A percentile compares a stretch with the other conserved stretches of the same genome.
Evolutionary conservation across 2,329 filamentous ascomycete species (phyloP).

Genomic region (Alternaria longipes): DNA sequence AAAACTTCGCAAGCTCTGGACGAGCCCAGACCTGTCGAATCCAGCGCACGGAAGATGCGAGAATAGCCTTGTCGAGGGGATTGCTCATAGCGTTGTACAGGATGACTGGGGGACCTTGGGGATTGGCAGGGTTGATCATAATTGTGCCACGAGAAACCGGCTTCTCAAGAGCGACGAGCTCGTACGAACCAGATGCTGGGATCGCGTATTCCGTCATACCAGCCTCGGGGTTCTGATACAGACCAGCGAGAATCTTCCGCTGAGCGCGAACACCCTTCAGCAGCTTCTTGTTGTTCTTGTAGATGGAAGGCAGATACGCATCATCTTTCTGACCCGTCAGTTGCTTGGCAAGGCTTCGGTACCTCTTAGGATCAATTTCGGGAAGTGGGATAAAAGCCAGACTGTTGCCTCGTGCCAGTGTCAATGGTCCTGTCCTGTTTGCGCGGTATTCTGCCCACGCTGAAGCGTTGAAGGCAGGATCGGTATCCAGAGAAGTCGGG

Average conservation of each 20-base stretch:
- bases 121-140: conserved; percentile 36
- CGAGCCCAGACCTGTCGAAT: conserved; percentile 47
- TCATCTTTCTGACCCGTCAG: conserved; percentile 21
- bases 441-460: conserved; percentile 38
- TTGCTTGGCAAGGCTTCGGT: conserved; percentile 25
- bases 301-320: conserved; percentile 35
- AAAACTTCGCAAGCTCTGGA: conserved; percentile 33
- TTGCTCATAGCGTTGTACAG: conserved; percentile 44
- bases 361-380: conserved; percentile 31
- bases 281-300: conserved; percentile 36
- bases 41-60: conserved; percentile 47
- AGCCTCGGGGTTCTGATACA: conserved; percentile 33
- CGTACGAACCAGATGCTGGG: conserved; percentile 44
- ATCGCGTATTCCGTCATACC: conserved; percentile 39
- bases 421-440: conserved; percentile 40
- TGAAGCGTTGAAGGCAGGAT: not conserved
- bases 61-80: conserved; percentile 41
- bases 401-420: conserved; percentile 37
- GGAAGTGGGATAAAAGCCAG: conserved; percentile 41
- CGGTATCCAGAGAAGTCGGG: no score
- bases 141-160: conserved; percentile 54
- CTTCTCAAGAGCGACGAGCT: conserved; percentile 45
- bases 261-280: conserved; percentile 35
- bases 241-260: conserved; percentile 38
- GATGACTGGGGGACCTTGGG: conserved; percentile 37